Conservation (phyloP, 169 alveolate genomes). For the Eimeria acervulina region DNA sequence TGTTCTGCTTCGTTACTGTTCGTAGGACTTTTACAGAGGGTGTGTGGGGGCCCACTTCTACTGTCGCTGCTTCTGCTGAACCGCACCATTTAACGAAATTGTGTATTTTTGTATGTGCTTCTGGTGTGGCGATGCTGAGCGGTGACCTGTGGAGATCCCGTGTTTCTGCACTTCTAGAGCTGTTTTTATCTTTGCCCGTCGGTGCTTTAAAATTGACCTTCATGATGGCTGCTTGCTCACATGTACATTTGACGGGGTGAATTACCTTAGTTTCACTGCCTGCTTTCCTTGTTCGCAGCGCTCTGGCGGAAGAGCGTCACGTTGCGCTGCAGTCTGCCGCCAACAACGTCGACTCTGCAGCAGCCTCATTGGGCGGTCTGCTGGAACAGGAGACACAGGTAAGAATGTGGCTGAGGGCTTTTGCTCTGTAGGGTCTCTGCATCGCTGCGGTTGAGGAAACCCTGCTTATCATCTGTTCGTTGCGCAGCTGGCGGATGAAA, state of each 20-base stretch:
- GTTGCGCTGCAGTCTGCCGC: slow-evolving; percentile 70
- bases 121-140: not conserved
- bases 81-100: not conserved
- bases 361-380: slow-evolving; percentile 40
- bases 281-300: slow-evolving; percentile 10
- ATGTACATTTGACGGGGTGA: not conserved
- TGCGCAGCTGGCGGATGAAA: slow-evolving; percentile 70
- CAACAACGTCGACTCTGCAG: slow-evolving; percentile 37
- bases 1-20: not conserved
- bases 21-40: not conserved
- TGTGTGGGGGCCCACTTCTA: not conserved
- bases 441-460: not conserved
- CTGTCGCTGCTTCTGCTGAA: slow-evolving; percentile 13
- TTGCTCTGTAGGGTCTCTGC: not conserved
- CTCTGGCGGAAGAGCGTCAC: slow-evolving; percentile 71
- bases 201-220: not conserved
- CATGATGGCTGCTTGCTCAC: not conserved
- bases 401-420: not conserved
- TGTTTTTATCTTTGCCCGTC: not conserved
- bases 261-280: not conserved
- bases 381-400: slow-evolving; percentile 72
- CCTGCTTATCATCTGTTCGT: not conserved
- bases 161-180: not conserved
- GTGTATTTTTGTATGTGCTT: not conserved
- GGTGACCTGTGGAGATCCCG: not conserved